These are phyloP conservation scores for Nidularia pulvinata DNA, from an alignment of 768 basidiomycete genomes.

Conservation along the genomic window DNA sequence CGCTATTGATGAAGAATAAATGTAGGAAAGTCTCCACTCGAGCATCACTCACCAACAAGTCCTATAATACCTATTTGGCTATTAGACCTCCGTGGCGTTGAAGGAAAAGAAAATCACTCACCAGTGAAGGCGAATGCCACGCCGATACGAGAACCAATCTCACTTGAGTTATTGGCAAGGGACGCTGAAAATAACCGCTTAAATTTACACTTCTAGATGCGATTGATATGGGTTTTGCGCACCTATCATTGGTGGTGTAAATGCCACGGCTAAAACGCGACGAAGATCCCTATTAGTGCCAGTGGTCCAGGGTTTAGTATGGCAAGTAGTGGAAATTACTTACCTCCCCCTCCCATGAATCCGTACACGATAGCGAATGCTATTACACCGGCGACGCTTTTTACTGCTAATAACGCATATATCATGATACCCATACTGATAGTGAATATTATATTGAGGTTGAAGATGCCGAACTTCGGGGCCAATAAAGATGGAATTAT, in stretches of 20 bases:
- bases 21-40: neutral
- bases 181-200: neutral
- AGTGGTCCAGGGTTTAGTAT: neutral
- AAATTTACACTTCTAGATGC: neutral
- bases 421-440: neutral
- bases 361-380: constrained; percentile 2
- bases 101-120: neutral
- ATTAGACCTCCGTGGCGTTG: neutral
- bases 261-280: neutral
- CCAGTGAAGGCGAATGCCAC: constrained; percentile 10
- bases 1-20: neutral
- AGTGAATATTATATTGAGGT: neutral
- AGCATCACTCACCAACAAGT: neutral
- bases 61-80: neutral
- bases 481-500: neutral
- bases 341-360: neutral
- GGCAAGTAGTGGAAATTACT: neutral
- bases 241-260: constrained; percentile 1
- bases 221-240: neutral
- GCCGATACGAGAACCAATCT: constrained; percentile 9
- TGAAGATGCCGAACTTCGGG: neutral
- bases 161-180: neutral
- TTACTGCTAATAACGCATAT: neutral
- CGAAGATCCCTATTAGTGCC: neutral
- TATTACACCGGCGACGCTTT: neutral